Percentiles rank a stretch among this genome's conserved stretches.
phyloP scores from a whole-genome alignment of 805 yeast genomes.

The Candida maris region DNA sequence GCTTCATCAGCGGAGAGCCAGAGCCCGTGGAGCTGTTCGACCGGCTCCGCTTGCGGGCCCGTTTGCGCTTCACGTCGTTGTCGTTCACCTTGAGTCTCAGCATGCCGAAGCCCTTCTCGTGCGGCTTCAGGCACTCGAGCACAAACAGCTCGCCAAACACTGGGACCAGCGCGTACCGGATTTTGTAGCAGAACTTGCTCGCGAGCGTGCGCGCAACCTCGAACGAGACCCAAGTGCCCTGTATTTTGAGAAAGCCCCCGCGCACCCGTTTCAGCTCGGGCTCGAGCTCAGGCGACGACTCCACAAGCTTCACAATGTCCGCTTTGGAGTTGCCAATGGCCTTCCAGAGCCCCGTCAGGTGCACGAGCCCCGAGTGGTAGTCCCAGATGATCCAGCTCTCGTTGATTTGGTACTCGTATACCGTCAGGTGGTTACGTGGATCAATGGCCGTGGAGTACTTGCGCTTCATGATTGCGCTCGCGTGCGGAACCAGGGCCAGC shows the following conservation, averaged over 20 bases:
- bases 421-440: slow-evolving; percentile 65
- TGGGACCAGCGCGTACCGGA: slow-evolving; percentile 73
- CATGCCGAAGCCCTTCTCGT: slow-evolving; percentile 63
- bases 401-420: slow-evolving; percentile 66
- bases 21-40: not conserved
- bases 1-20: slow-evolving; percentile 1
- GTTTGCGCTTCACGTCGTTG: slow-evolving; percentile 23
- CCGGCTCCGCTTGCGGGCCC: slow-evolving; percentile 19
- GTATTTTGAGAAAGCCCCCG: slow-evolving; percentile 89
- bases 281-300: slow-evolving; percentile 61
- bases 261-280: slow-evolving; percentile 67
- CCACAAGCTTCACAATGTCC: slow-evolving; percentile 69
- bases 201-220: slow-evolving; percentile 66
- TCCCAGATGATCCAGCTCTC: slow-evolving; percentile 84
- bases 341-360: slow-evolving; percentile 87
- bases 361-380: slow-evolving; percentile 78
- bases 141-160: slow-evolving; percentile 73
- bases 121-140: slow-evolving; percentile 53
- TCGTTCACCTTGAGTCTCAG: slow-evolving; percentile 39
- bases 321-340: slow-evolving; percentile 66
- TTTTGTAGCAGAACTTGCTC: slow-evolving; percentile 68
- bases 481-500: slow-evolving; percentile 19
- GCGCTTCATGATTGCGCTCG: slow-evolving; percentile 28
- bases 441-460: slow-evolving; percentile 73
- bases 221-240: slow-evolving; percentile 90